Evolutionary conservation across 2,329 filamentous ascomycete genomes (phyloP).

Genomic region (Ascochyta rabiei): DNA sequence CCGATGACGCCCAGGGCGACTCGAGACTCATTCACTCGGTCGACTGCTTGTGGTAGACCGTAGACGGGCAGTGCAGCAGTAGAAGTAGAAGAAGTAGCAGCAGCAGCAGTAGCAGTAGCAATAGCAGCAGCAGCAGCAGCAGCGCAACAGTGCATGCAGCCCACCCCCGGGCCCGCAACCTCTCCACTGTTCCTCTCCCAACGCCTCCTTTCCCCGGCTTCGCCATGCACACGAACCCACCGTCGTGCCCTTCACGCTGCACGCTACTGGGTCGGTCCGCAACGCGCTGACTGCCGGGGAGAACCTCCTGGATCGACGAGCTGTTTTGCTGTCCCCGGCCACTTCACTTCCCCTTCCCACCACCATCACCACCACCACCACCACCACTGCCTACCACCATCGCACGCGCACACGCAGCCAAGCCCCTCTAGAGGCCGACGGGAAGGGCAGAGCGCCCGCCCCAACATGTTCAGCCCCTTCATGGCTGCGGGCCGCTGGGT

Average conservation of each 20-base stretch:
- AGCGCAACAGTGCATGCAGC: not conserved
- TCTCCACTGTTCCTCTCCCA: not conserved
- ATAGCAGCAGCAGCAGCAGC: too few relatives aligned
- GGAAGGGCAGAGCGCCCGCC: not conserved
- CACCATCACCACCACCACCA: too few relatives aligned
- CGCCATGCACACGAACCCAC: slow-evolving; percentile 9
- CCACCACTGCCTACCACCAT: not conserved
- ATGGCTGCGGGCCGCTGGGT: slow-evolving; percentile 39
- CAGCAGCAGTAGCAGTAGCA: too few relatives aligned
- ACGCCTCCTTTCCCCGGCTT: not conserved
- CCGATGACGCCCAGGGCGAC: slow-evolving; percentile 7
- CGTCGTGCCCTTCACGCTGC: slow-evolving; percentile 2
- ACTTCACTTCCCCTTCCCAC: slow-evolving; percentile 2
- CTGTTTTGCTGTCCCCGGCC: not conserved
- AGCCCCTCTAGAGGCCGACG: not conserved
- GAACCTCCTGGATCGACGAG: not conserved
- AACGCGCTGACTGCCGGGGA: slow-evolving; percentile 3
- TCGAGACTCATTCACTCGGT: slow-evolving; percentile 6
- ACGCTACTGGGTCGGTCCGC: slow-evolving; percentile 21
- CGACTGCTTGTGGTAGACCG: too few relatives aligned
- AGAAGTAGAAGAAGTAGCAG: too few relatives aligned
- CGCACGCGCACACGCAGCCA: not conserved
- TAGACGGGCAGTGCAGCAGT: too few relatives aligned
- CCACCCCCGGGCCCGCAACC: too few relatives aligned
- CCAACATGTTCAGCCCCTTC: slow-evolving; percentile 42